Percentiles rank a stretch among this genome's conserved stretches.
These are phyloP conservation scores for Hemisphaericaspora nanyangensis DNA, from an alignment of 805 yeast genomes.

Conservation along the genomic window DNA sequence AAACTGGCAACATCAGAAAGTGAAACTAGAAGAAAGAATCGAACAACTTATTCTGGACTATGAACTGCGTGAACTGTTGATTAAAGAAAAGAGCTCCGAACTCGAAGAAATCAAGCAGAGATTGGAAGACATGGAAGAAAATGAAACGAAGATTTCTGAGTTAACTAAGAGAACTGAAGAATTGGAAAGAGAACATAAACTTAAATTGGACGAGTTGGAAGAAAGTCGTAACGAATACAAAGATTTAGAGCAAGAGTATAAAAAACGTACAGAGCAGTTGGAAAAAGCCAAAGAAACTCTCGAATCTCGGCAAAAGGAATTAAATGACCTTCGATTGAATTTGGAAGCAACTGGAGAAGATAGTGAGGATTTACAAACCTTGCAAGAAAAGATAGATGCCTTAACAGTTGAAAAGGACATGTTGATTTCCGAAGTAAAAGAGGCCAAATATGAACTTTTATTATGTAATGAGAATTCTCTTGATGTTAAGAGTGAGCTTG, in stretches of 20 bases:
- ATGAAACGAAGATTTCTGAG: not conserved
- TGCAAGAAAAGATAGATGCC: not conserved
- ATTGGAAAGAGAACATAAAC: not conserved
- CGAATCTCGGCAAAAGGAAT: not conserved
- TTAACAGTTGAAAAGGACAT: not conserved
- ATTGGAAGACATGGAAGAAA: constrained; percentile 1
- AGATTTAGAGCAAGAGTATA: not conserved
- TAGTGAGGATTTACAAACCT: not conserved
- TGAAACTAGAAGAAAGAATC: constrained; percentile 2
- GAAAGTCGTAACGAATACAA: not conserved
- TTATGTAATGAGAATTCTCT: not conserved
- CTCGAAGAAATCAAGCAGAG: not conserved
- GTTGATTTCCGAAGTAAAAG: not conserved
- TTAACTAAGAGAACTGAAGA: not conserved
- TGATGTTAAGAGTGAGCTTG: not conserved
- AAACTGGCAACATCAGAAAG: not conserved
- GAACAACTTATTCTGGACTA: not conserved
- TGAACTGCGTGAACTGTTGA: not conserved
- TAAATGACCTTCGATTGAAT: not conserved
- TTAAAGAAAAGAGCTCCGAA: not conserved
- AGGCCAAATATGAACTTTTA: not conserved
- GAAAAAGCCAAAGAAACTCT: not conserved
- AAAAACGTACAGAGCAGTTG: not conserved
- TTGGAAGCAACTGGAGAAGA: not conserved
- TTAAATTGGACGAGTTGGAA: not conserved